Percentiles rank a stretch among this genome's conserved stretches.
These are phyloP conservation scores for Citrullus colocynthis DNA, from an alignment of 306 rosid species.

Conservation along the genomic window DNA sequence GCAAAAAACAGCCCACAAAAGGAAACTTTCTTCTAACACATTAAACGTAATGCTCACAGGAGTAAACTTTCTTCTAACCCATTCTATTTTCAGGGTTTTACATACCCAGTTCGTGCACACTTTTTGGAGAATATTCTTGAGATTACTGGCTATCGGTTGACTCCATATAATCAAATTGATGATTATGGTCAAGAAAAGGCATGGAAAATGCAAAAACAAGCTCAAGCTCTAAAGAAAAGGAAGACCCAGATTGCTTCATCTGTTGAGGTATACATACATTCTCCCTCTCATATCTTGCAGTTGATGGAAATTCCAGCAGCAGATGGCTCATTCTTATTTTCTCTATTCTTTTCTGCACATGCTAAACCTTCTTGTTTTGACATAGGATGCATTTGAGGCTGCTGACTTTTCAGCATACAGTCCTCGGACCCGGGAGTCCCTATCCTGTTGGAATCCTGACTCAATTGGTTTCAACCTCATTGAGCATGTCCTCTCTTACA, in stretches of 20 bases:
- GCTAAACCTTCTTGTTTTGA: not conserved
- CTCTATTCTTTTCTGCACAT: not conserved
- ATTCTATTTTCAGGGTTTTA: slow-evolving; percentile 33
- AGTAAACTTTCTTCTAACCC: not conserved
- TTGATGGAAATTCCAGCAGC: not conserved
- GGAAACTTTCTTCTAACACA: not conserved
- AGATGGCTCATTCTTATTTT: not conserved
- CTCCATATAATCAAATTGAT: slow-evolving; percentile 38
- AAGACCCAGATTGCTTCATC: slow-evolving; percentile 47
- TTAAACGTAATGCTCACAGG: not conserved
- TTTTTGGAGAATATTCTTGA: slow-evolving; percentile 47
- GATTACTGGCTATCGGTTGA: slow-evolving; percentile 37
- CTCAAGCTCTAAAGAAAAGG: slow-evolving; percentile 27
- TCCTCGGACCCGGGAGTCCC: slow-evolving; percentile 28
- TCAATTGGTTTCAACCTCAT: slow-evolving; percentile 51
- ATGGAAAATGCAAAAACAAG: slow-evolving; percentile 49
- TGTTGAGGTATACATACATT: slow-evolving; percentile 29
- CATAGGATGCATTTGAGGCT: slow-evolving; percentile 37
- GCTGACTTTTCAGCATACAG: slow-evolving; percentile 28
- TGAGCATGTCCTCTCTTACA: slow-evolving; percentile 32
- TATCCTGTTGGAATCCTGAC: slow-evolving; percentile 44
- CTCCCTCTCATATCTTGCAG: not conserved
- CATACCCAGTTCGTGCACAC: slow-evolving; percentile 36
- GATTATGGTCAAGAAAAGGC: slow-evolving; percentile 53
- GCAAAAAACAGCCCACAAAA: no score